Conservation (phyloP, 2,329 filamentous ascomycete species). For the Emergomyces pasteurianus region DNA sequence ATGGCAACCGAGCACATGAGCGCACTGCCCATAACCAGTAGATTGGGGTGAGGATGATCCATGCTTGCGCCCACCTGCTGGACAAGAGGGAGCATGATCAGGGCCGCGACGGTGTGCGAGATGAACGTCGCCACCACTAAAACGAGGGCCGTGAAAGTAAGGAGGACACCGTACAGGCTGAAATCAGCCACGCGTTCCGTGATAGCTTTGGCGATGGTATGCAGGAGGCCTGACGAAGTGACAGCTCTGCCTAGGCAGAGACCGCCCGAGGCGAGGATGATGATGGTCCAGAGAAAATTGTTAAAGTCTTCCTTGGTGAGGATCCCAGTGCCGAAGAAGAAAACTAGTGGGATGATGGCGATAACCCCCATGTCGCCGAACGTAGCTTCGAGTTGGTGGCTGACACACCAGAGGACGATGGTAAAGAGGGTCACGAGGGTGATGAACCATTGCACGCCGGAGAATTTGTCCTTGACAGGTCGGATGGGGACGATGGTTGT, state of each 20-base stretch:
- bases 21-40: conserved; percentile 88
- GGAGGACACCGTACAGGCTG: conserved; percentile 71
- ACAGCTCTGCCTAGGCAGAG: conserved; percentile 88
- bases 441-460: conserved; percentile 87
- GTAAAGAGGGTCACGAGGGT: conserved; percentile 69
- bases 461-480: conserved; percentile 77
- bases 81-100: conserved; percentile 89
- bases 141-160: conserved; percentile 75
- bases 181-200: conserved; percentile 62
- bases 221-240: conserved; percentile 79
- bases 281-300: conserved; percentile 99
- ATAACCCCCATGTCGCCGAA: conserved; percentile 99
- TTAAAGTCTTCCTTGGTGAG: conserved; percentile 99
- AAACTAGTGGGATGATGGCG: conserved; percentile 85
- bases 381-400: conserved; percentile 70
- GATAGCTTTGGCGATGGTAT: conserved; percentile 72
- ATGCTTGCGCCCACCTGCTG: conserved; percentile 73
- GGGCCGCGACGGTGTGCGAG: conserved; percentile 87
- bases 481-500: conserved; percentile 88
- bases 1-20: conserved; percentile 98
- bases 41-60: conserved; percentile 81
- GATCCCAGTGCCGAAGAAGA: conserved; percentile 95
- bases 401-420: conserved; percentile 84
- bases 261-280: conserved; percentile 90
- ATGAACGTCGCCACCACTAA: conserved; percentile 95